These are phyloP conservation scores for Hawksworthiomyces lignivorus DNA, from an alignment of 2,329 filamentous ascomycete genomes.

Conservation along the genomic window DNA sequence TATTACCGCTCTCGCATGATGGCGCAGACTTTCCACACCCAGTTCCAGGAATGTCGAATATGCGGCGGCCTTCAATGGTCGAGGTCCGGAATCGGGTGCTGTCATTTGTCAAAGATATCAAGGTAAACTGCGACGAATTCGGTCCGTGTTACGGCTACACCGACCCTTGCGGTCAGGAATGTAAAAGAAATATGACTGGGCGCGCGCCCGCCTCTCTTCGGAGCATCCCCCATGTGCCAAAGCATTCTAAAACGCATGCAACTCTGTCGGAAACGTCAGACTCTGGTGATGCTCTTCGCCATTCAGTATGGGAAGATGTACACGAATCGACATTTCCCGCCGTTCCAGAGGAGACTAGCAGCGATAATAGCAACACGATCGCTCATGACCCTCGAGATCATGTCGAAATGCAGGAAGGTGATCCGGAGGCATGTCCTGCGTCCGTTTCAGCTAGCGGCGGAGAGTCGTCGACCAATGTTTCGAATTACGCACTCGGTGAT, in stretches of 20 bases:
- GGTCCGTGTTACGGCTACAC: conserved; percentile 58
- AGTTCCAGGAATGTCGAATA: conserved; percentile 9
- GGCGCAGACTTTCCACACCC: neutral
- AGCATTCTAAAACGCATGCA: no score
- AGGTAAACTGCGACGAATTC: conserved; percentile 52
- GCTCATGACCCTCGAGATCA: conserved; percentile 3
- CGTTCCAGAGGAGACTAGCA: conserved; percentile 24
- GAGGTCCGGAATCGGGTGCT: conserved; percentile 49
- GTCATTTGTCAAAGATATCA: conserved; percentile 59
- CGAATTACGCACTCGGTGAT: conserved; percentile 14
- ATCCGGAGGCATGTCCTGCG: neutral
- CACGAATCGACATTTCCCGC: conserved; percentile 17
- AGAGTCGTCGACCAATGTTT: conserved; percentile 3
- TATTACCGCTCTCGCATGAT: neutral
- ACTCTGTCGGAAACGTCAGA: no score
- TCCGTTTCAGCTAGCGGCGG: neutral
- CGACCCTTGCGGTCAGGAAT: conserved; percentile 59
- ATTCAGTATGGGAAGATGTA: neutral
- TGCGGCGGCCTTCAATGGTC: conserved; percentile 45
- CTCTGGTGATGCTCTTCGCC: neutral
- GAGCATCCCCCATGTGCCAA: conserved; percentile 1
- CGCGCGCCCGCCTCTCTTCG: conserved; percentile 29
- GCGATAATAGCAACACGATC: conserved; percentile 9
- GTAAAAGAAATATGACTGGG: conserved; percentile 49
- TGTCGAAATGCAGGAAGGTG: conserved; percentile 25